Conservation (phyloP, 2,329 filamentous ascomycete species). For the Exophiala viscosa region DNA sequence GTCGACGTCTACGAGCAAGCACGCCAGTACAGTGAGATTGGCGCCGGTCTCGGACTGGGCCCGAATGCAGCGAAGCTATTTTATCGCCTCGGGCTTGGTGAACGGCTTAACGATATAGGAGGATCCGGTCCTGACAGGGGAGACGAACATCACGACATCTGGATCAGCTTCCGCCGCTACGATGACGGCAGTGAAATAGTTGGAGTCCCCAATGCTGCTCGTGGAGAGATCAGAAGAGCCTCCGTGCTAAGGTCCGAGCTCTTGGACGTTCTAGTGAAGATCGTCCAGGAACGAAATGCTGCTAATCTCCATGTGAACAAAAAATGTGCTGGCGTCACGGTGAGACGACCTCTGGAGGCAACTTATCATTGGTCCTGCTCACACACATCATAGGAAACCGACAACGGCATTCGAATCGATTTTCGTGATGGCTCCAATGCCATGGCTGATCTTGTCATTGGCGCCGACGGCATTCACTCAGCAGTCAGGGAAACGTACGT, state of each 20-base stretch:
- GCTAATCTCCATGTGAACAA: constrained; percentile 16
- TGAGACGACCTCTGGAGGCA: not conserved
- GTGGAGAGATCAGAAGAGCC: constrained; percentile 11
- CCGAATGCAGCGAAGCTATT: constrained; percentile 20
- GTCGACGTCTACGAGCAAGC: constrained; percentile 31
- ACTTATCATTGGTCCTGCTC: not conserved
- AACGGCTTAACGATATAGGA: constrained; percentile 30
- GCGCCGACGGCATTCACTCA: constrained; percentile 28
- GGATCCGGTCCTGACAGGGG: constrained; percentile 15
- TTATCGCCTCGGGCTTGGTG: constrained; percentile 33
- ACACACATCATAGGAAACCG: constrained; percentile 8
- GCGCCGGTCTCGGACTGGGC: constrained; percentile 24
- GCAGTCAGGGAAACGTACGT: constrained; percentile 13
- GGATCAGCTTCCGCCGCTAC: constrained; percentile 36
- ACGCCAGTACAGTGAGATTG: constrained; percentile 22
- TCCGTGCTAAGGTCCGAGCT: constrained; percentile 36
- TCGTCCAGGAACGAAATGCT: constrained; percentile 38
- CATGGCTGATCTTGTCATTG: constrained; percentile 26
- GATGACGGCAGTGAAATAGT: constrained; percentile 35
- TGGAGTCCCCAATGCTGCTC: constrained; percentile 30
- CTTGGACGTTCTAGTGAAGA: constrained; percentile 39
- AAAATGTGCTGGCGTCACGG: constrained; percentile 11
- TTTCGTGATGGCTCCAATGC: constrained; percentile 31
- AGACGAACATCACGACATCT: constrained; percentile 29
- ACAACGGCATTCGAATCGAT: constrained; percentile 9